Percentiles rank a stretch among this genome's conserved stretches.
Evolutionary conservation across 768 basidiomycete species (phyloP).

Genomic region (Lentinula lateritia): DNA sequence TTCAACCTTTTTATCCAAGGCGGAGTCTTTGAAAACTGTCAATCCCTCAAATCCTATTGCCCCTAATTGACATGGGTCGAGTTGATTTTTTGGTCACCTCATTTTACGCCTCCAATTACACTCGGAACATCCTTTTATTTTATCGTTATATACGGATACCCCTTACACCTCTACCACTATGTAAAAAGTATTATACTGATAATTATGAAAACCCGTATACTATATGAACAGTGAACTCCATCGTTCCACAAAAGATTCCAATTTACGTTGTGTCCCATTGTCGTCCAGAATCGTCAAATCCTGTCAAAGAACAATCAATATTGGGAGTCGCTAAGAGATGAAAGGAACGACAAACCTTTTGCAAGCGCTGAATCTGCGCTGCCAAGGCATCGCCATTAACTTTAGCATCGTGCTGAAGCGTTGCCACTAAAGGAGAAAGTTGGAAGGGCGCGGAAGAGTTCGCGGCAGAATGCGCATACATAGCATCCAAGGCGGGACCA

Average conservation of each 20-base stretch:
- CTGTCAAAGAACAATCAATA: not conserved
- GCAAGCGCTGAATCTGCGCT: slow-evolving; percentile 12
- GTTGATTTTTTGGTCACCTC: too few species aligned
- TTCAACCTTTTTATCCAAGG: slow-evolving; percentile 12
- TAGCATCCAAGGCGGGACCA: slow-evolving; percentile 13
- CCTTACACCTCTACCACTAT: not conserved
- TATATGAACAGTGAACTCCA: slow-evolving; percentile 4
- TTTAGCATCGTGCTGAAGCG: slow-evolving; percentile 15
- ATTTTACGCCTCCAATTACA: too few species aligned
- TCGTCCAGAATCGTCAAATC: slow-evolving; percentile 4
- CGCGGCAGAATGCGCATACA: slow-evolving; percentile 20
- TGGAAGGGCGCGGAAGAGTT: slow-evolving; percentile 23
- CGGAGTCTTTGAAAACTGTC: not conserved
- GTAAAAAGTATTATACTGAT: too few species aligned
- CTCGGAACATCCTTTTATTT: too few species aligned
- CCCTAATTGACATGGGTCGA: too few species aligned
- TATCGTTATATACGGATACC: not conserved
- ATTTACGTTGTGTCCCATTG: slow-evolving; percentile 7
- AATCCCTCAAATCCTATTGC: slow-evolving; percentile 4
- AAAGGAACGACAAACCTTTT: slow-evolving; percentile 14
- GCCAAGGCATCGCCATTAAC: slow-evolving; percentile 13
- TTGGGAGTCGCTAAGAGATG: not conserved
- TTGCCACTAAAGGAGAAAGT: slow-evolving; percentile 8
- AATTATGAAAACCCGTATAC: not conserved
- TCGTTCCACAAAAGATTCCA: slow-evolving; percentile 13